phyloP scores from a whole-genome alignment of 192 early-diverging fungal species.

The Lobulomyces angularis region DNA sequence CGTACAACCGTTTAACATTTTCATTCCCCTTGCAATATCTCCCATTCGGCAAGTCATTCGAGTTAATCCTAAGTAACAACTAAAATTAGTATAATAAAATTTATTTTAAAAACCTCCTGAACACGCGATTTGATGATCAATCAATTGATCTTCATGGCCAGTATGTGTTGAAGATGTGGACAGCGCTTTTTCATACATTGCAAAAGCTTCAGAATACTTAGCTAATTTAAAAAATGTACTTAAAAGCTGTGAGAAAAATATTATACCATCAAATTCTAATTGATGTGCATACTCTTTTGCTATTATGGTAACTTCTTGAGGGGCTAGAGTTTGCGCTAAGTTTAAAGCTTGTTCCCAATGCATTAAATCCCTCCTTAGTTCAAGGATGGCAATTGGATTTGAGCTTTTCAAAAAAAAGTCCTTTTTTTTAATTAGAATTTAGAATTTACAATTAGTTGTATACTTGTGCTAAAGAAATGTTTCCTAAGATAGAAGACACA shows the following conservation, averaged over 20 bases:
- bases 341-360: slow-evolving; percentile 41
- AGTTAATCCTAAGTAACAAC: no score
- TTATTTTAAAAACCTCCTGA: no score
- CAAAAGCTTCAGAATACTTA: slow-evolving; percentile 29
- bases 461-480: slow-evolving; percentile 29
- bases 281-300: slow-evolving; percentile 36
- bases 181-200: slow-evolving; percentile 40
- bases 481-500: slow-evolving; percentile 27
- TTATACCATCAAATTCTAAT: slow-evolving; percentile 27
- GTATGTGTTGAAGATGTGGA: slow-evolving; percentile 13
- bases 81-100: no score
- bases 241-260: slow-evolving; percentile 2
- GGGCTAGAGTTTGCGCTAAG: slow-evolving; percentile 25
- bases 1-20: slow-evolving; percentile 24
- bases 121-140: slow-evolving; percentile 27
- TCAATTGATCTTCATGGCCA: slow-evolving; percentile 9
- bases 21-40: slow-evolving; percentile 37
- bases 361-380: slow-evolving; percentile 26
- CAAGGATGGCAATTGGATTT: slow-evolving; percentile 27
- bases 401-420: slow-evolving; percentile 30
- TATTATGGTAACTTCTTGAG: slow-evolving; percentile 30
- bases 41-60: slow-evolving; percentile 37
- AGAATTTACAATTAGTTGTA: background rate
- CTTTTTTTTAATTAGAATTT: slow-evolving; percentile 3
- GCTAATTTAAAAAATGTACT: slow-evolving; percentile 4